Percentiles rank a stretch among this genome's conserved stretches.
Conservation (phyloP, 2,329 filamentous ascomycete species). For the Beauveria medogensis region DNA sequence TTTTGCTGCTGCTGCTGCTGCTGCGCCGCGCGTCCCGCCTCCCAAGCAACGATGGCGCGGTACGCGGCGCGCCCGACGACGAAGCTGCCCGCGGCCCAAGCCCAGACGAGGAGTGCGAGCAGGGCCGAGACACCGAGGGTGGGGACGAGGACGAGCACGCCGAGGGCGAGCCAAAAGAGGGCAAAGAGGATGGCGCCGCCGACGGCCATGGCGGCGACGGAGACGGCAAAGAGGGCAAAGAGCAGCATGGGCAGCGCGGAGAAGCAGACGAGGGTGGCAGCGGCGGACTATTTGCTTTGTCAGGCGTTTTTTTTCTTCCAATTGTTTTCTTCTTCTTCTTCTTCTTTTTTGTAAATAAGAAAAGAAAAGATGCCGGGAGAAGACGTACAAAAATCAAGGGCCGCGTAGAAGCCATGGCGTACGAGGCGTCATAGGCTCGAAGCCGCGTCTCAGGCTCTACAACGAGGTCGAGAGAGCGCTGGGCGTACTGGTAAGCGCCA, state of each 20-base stretch:
- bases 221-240: conserved; percentile 59
- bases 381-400: conserved; percentile 62
- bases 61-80: conserved; percentile 40
- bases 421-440: conserved; percentile 43
- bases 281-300: conserved; percentile 49
- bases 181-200: conserved; percentile 56
- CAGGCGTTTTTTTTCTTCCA: neutral
- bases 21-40: neutral
- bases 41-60: conserved; percentile 21
- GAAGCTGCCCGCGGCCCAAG: conserved; percentile 57
- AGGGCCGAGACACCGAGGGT: conserved; percentile 58
- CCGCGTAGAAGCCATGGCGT: conserved; percentile 51
- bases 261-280: conserved; percentile 56
- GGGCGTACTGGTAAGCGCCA: conserved; percentile 31
- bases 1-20: neutral
- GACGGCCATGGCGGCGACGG: conserved; percentile 54
- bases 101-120: conserved; percentile 56
- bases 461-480: conserved; percentile 38
- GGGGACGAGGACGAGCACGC: conserved; percentile 59
- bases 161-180: conserved; percentile 59
- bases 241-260: conserved; percentile 59
- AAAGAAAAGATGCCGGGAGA: neutral
- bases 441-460: conserved; percentile 55
- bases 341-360: neutral
- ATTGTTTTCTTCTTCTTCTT: too few relatives aligned